Percentiles rank a stretch among this genome's conserved stretches.
phyloP scores from a whole-genome alignment of 2,329 filamentous ascomycete genomes.

The Stachybotrys echinatus region DNA sequence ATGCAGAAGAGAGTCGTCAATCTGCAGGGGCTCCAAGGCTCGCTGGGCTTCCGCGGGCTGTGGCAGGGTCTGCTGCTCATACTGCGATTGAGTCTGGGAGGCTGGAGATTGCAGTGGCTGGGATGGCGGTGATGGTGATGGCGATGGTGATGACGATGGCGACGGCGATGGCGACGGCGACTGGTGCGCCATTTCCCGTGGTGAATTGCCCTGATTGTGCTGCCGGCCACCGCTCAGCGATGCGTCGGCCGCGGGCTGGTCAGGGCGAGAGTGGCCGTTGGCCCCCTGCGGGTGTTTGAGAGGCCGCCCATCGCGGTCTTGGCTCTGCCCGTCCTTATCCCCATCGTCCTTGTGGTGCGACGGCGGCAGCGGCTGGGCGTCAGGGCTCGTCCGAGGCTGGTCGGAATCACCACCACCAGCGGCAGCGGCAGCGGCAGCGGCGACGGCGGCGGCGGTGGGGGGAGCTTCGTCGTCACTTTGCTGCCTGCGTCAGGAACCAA shows the following conservation, averaged over 20 bases:
- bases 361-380: too few relatives aligned
- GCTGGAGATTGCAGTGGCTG: background rate
- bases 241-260: background rate
- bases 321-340: background rate
- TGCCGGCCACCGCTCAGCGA: background rate
- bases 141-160: too few relatives aligned
- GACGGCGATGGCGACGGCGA: too few relatives aligned
- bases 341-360: too few relatives aligned
- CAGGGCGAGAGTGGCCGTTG: background rate
- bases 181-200: too few relatives aligned
- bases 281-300: background rate
- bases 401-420: too few relatives aligned
- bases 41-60: background rate
- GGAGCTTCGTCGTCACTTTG: too few relatives aligned
- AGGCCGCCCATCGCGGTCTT: background rate
- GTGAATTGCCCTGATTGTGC: background rate
- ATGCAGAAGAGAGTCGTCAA: background rate
- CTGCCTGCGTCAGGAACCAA: too few relatives aligned
- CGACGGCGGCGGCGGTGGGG: too few relatives aligned
- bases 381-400: too few relatives aligned
- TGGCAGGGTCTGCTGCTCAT: background rate
- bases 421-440: too few relatives aligned
- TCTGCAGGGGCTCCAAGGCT: background rate
- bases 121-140: too few relatives aligned
- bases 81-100: background rate